These are phyloP conservation scores for Hypoxylon sp. DNA, from an alignment of 2,329 filamentous ascomycete genomes.

Conservation along the genomic window DNA sequence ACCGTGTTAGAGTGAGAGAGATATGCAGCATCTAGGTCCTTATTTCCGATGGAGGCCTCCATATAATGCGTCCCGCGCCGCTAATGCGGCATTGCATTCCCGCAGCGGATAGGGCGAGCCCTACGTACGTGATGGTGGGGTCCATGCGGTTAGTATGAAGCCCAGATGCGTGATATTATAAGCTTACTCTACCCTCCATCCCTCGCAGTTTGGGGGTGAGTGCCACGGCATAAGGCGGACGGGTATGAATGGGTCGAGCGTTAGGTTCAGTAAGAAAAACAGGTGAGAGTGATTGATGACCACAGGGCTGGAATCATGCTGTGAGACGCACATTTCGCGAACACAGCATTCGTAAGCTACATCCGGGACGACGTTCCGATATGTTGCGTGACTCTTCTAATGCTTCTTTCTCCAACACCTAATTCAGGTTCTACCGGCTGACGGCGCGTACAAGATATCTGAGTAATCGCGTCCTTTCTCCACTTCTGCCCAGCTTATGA, in stretches of 20 bases:
- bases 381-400: constrained; percentile 17
- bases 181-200: constrained; percentile 27
- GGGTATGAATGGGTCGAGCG: constrained; percentile 13
- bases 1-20: constrained; percentile 17
- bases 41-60: constrained; percentile 27
- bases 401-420: not conserved
- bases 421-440: constrained; percentile 8
- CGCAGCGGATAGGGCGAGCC: constrained; percentile 30
- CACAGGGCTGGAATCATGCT: constrained; percentile 25
- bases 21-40: constrained; percentile 13
- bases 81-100: constrained; percentile 37
- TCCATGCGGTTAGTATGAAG: constrained; percentile 16
- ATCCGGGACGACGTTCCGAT: constrained; percentile 34
- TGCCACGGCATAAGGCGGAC: constrained; percentile 18
- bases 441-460: constrained; percentile 18
- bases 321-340: constrained; percentile 13
- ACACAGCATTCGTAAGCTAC: constrained; percentile 25
- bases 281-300: constrained; percentile 22
- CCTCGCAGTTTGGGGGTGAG: constrained; percentile 3
- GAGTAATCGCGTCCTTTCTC: constrained; percentile 25
- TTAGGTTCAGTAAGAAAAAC: constrained; percentile 18
- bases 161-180: constrained; percentile 31
- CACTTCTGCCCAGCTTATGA: constrained; percentile 3
- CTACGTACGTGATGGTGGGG: constrained; percentile 23
- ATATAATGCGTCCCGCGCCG: constrained; percentile 33